phyloP scores from a whole-genome alignment of 179 eudicot genomes.

The Spergularia azorica region DNA sequence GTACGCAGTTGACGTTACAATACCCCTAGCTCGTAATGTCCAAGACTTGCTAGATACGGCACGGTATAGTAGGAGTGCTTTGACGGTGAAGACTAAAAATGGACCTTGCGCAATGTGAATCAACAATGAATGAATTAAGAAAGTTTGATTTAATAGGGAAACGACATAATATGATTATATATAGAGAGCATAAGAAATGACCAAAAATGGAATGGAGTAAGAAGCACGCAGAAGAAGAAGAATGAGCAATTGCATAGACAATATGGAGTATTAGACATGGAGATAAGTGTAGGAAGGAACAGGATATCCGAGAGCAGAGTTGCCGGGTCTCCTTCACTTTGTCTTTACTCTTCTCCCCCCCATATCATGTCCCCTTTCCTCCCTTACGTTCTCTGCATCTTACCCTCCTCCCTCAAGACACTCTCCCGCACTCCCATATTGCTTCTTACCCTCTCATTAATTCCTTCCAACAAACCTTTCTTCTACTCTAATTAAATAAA shows the following conservation, averaged over 20 bases:
- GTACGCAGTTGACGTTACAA: too few species aligned
- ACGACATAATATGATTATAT: neutral
- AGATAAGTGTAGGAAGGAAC: slow-evolving; percentile 3
- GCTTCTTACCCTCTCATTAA: neutral
- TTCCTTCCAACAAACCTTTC: too few species aligned
- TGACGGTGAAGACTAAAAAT: too few species aligned
- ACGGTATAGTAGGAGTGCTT: too few species aligned
- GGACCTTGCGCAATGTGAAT: too few species aligned
- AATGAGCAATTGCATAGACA: neutral
- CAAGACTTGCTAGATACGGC: too few species aligned
- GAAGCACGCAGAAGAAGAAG: neutral
- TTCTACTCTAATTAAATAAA: too few species aligned
- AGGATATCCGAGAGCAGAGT: slow-evolving; percentile 12
- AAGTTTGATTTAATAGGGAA: neutral
- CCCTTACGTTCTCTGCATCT: slow-evolving; percentile 24
- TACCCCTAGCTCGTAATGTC: too few species aligned
- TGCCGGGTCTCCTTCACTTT: slow-evolving; percentile 29
- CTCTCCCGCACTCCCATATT: slow-evolving; percentile 5
- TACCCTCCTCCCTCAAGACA: slow-evolving; percentile 15
- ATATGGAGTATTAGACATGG: neutral
- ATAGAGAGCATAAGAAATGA: too few species aligned
- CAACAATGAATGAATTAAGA: too few species aligned
- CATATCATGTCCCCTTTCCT: slow-evolving; percentile 16
- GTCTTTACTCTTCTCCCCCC: slow-evolving; percentile 20
- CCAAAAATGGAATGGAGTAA: neutral